Base-by-base conservation (phyloP, 495 filamentous ascomycete species). In the Hypoxylon trugodes region DNA sequence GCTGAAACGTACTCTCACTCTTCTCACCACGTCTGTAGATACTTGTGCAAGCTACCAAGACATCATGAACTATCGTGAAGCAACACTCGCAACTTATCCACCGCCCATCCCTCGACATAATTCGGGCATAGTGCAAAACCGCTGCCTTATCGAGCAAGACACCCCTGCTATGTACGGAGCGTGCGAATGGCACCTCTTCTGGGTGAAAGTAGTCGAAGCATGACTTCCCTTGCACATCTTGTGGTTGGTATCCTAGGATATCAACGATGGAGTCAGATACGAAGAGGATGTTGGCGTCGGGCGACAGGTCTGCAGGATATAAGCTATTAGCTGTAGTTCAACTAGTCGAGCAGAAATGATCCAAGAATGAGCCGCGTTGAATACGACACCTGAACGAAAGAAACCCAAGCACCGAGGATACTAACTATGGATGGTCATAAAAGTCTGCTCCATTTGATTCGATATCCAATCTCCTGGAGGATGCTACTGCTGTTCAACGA, bases 371-470 rank as follows among this genome's bases (percentile, higher is more conserved):
- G 53, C 19, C 35, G 38, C 19, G 36, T 50, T 46, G 30, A 30
- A 18, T 49, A 52, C 19, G n/a, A 40, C 26, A 33, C 37, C 26
- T 66, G 21, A 28, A 42, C 51, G 13, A 37, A 36, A 13, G 13
- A 37, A 36, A 13, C 48, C 42, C n/a, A 50, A 57, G 61, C 38
- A 38, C 9, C 18, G 47, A 47, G 33, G 66, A 60, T 65, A 84
- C 88, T 78, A 75, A 87, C 92, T 91, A 76, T 96, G 92, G 65
- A 96, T 96, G 61, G 92, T 92, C 78, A 96, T 96, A 79, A 96
- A 96, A 37, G 92, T 96, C 63, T 89, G 90, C 77, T 95, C 92
- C 91, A 95, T 95, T 70, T 65, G 76, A 74, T 60, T 68, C 66
- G 69, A 66, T 63, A 28, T 50, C 64, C 61, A 69, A 46, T 43